A percentile compares a stretch with the other conserved stretches of the same genome.
Conservation (phyloP, 192 early-diverging fungal genomes). For the Linnemannia zychae region DNA sequence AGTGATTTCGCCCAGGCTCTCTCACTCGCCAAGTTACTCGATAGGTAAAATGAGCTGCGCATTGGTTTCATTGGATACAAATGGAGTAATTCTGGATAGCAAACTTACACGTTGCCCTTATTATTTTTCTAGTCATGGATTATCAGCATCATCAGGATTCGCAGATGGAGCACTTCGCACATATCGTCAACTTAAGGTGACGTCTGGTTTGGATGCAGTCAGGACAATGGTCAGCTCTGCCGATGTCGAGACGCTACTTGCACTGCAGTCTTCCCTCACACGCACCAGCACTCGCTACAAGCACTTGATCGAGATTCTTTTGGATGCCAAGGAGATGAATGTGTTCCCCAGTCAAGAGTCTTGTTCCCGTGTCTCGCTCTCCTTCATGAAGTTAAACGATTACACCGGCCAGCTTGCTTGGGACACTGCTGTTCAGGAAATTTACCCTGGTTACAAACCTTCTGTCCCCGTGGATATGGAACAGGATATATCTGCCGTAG, state of each 20-base stretch:
- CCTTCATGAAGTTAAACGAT: constrained; percentile 39
- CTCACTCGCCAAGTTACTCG: constrained; percentile 41
- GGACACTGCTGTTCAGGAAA: constrained; percentile 56
- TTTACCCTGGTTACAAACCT: constrained; percentile 44
- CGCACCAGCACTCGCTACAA: constrained; percentile 34
- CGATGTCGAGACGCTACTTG: constrained; percentile 41
- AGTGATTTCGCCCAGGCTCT: constrained; percentile 48
- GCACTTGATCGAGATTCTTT: constrained; percentile 50
- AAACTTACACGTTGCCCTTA: background rate
- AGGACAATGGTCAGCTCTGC: constrained; percentile 18
- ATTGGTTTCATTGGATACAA: background rate
- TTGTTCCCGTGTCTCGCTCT: constrained; percentile 42
- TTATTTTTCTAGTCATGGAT: constrained; percentile 32
- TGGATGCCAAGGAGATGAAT: constrained; percentile 55
- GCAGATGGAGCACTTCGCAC: constrained; percentile 49
- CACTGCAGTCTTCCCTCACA: constrained; percentile 32
- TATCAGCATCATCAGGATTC: constrained; percentile 40
- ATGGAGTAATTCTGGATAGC: background rate
- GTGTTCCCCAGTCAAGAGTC: constrained; percentile 45
- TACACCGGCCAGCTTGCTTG: constrained; percentile 53
- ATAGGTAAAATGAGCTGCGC: constrained; percentile 23
- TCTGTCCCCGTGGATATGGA: constrained; percentile 15
- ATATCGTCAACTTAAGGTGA: constrained; percentile 43
- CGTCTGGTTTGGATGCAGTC: constrained; percentile 39
- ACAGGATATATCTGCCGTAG: background rate